These are phyloP conservation scores for Trichophyton verrucosum DNA, from an alignment of 2,329 filamentous ascomycete species.

Conservation along the genomic window DNA sequence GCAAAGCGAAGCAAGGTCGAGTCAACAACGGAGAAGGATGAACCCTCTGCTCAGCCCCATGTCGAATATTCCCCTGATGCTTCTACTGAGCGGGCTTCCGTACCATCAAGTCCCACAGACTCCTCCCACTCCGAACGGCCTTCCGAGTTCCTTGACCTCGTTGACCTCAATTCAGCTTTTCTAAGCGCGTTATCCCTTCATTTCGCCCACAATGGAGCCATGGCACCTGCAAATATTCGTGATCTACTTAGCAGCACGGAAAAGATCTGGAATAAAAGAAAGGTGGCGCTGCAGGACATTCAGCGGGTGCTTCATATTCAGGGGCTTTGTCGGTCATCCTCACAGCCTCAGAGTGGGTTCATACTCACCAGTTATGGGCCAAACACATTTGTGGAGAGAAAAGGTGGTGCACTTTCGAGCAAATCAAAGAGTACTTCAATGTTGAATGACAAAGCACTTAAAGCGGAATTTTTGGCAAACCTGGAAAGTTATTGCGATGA, in stretches of 20 bases:
- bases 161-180: constrained; percentile 54
- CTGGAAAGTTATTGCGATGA: constrained; percentile 37
- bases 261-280: constrained; percentile 59
- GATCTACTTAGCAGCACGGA: constrained; percentile 51
- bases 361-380: constrained; percentile 32
- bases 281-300: constrained; percentile 53
- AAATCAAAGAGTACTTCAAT: constrained; percentile 4
- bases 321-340: constrained; percentile 5
- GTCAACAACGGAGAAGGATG: not conserved
- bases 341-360: constrained; percentile 16
- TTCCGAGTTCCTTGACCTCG: constrained; percentile 38
- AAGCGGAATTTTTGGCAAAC: constrained; percentile 38
- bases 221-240: constrained; percentile 51
- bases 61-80: constrained; percentile 10
- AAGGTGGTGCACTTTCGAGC: constrained; percentile 8
- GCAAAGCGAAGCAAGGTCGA: not conserved
- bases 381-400: constrained; percentile 28
- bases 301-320: constrained; percentile 55
- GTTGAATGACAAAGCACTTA: constrained; percentile 37
- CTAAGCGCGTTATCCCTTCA: constrained; percentile 57
- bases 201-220: constrained; percentile 54
- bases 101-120: constrained; percentile 29
- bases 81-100: not conserved
- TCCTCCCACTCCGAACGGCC: constrained; percentile 11
- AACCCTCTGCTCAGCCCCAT: not conserved